Evolutionary conservation across 306 rosid genomes (phyloP).

Genomic region (Medicago arabica): DNA sequence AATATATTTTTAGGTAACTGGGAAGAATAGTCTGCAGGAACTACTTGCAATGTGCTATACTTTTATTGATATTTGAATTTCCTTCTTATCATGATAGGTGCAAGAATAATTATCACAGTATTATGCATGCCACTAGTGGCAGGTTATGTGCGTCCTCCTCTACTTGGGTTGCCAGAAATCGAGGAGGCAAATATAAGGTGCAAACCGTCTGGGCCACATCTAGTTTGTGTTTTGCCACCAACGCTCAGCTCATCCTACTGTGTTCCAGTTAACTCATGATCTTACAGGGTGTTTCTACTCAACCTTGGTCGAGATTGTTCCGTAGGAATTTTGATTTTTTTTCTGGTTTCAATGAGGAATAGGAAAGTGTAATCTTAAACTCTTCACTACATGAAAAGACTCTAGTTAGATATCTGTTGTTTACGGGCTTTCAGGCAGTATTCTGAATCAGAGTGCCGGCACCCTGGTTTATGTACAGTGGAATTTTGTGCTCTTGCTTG

Average conservation of each 20-base stretch:
- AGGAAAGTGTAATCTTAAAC: constrained; percentile 49
- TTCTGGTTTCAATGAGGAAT: constrained; percentile 30
- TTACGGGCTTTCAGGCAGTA: constrained; percentile 41
- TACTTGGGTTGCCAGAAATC: constrained; percentile 81
- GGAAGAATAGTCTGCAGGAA: constrained; percentile 11
- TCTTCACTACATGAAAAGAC: constrained; percentile 33
- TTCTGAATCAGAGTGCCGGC: constrained; percentile 33
- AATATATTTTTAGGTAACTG: no score
- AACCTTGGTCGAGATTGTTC: constrained; percentile 35
- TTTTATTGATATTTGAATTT: constrained; percentile 38
- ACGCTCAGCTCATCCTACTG: constrained; percentile 90
- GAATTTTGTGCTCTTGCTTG: constrained; percentile 48
- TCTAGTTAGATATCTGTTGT: constrained; percentile 44
- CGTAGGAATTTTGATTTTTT: constrained; percentile 32
- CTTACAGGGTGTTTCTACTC: constrained; percentile 37
- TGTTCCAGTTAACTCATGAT: constrained; percentile 70
- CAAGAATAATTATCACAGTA: constrained; percentile 83
- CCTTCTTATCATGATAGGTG: constrained; percentile 57
- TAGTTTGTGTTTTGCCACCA: constrained; percentile 94
- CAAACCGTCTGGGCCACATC: constrained; percentile 95
- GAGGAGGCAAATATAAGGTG: constrained; percentile 80
- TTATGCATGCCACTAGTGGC: constrained; percentile 91
- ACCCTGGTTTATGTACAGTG: constrained; percentile 56
- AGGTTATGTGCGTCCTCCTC: constrained; percentile 93
- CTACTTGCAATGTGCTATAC: constrained; percentile 14